These are phyloP conservation scores for Sergeia podlipaevii DNA, from an alignment of 208 protist species.

Conservation along the genomic window DNA sequence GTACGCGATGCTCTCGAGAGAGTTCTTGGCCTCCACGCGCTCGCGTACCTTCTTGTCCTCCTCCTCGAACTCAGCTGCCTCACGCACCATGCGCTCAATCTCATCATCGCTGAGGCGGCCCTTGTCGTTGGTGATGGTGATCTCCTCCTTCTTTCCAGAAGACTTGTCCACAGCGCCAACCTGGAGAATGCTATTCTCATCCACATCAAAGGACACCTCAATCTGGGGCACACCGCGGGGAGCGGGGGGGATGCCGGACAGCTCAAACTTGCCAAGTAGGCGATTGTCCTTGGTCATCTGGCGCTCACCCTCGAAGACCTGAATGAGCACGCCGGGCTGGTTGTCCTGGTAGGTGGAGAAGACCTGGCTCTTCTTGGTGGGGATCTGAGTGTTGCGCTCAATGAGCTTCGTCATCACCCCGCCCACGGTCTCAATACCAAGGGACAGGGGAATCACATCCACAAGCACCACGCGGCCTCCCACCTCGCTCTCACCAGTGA, in stretches of 20 bases:
- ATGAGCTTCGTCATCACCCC: slow-evolving; percentile 90
- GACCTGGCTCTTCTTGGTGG: slow-evolving; percentile 54
- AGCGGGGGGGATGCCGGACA: slow-evolving; percentile 96
- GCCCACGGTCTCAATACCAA: slow-evolving; percentile 93
- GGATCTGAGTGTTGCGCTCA: slow-evolving; percentile 56
- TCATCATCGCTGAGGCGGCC: slow-evolving; percentile 92
- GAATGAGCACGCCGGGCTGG: slow-evolving; percentile 79
- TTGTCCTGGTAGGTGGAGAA: slow-evolving; percentile 72
- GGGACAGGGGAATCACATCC: slow-evolving; percentile 85
- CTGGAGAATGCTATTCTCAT: slow-evolving; percentile 97
- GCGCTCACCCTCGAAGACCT: slow-evolving; percentile 98
- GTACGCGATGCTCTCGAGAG: slow-evolving; percentile 95
- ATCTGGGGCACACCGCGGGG: slow-evolving; percentile 95
- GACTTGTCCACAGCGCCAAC: slow-evolving; percentile 96
- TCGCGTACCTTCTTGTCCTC: slow-evolving; percentile 86
- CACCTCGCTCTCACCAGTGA: slow-evolving; percentile 67
- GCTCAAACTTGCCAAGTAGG: slow-evolving; percentile 97
- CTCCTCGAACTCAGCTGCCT: slow-evolving; percentile 90
- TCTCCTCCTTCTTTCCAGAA: slow-evolving; percentile 93
- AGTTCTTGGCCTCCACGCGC: slow-evolving; percentile 91
- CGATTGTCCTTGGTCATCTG: slow-evolving; percentile 98
- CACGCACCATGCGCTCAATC: slow-evolving; percentile 94
- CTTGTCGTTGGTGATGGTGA: slow-evolving; percentile 98
- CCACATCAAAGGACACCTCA: slow-evolving; percentile 97
- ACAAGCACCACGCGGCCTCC: slow-evolving; percentile 88